Percentiles rank a stretch among this genome's conserved stretches.
Conservation (phyloP, 2,329 filamentous ascomycete species). For the Pestalotiopsis sp. region DNA sequence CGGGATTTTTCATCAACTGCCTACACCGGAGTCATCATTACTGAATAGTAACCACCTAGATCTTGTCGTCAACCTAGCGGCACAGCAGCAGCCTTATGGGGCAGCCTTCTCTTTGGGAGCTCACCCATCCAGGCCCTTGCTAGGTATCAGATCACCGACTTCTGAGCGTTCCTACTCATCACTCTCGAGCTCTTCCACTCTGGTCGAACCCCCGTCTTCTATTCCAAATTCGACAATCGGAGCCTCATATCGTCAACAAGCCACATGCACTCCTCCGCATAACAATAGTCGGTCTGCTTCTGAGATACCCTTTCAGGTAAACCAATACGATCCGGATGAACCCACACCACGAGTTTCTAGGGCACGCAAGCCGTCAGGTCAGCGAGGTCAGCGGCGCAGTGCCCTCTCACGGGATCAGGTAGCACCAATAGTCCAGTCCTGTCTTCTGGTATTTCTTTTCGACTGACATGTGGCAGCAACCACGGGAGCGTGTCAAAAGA, state of each 20-base stretch:
- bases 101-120: not conserved
- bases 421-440: not conserved
- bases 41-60: not conserved
- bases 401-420: not conserved
- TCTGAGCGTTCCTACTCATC: not conserved
- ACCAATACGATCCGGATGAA: not conserved
- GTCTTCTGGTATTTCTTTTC: too few relatives aligned
- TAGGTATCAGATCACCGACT: not conserved
- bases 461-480: not conserved
- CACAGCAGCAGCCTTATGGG: not conserved
- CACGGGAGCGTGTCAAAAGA: not conserved
- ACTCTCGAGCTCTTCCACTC: not conserved
- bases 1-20: not conserved
- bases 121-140: rapidly evolving
- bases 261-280: not conserved
- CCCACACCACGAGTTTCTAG: rapidly evolving
- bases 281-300: not conserved
- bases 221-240: too few relatives aligned
- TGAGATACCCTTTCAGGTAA: rapidly evolving
- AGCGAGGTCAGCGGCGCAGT: not conserved
- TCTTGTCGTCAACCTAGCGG: not conserved
- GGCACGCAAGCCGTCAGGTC: not conserved
- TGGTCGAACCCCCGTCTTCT: too few relatives aligned
- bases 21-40: not conserved
- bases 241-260: not conserved